Percentiles rank a stretch among this genome's conserved stretches.
phyloP scores from a whole-genome alignment of 2,329 filamentous ascomycete species.

The Botrytis porri region DNA sequence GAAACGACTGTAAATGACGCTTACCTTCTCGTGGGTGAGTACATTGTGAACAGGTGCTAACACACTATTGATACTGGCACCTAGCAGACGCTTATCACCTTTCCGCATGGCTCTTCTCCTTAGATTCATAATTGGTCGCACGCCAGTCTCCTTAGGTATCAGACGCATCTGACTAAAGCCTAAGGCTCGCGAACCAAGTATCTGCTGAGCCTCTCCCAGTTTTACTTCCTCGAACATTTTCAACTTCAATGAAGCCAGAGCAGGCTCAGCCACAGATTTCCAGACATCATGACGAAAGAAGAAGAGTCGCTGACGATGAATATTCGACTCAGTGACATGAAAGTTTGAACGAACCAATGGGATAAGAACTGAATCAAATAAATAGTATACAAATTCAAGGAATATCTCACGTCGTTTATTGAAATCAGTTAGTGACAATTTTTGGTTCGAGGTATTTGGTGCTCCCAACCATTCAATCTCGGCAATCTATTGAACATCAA shows the following conservation, averaged over 20 bases:
- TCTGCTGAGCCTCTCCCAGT: slow-evolving; percentile 50
- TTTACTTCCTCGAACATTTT: slow-evolving; percentile 78
- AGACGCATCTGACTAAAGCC: slow-evolving; percentile 78
- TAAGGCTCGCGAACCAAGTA: slow-evolving; percentile 61
- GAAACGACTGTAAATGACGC: slow-evolving; percentile 12
- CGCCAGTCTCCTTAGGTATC: slow-evolving; percentile 72
- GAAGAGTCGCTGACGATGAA: slow-evolving; percentile 76
- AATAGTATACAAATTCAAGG: slow-evolving; percentile 82
- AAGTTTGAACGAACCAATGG: slow-evolving; percentile 85
- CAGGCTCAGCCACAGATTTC: slow-evolving; percentile 71
- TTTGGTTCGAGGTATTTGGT: slow-evolving; percentile 47
- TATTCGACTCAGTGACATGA: slow-evolving; percentile 87
- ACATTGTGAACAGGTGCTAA: slow-evolving; percentile 73
- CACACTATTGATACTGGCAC: slow-evolving; percentile 65
- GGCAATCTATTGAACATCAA: slow-evolving; percentile 51
- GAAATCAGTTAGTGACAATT: slow-evolving; percentile 67
- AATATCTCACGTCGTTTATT: slow-evolving; percentile 76
- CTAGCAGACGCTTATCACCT: slow-evolving; percentile 54
- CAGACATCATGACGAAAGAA: slow-evolving; percentile 96
- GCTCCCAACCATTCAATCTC: slow-evolving; percentile 71
- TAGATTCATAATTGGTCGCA: slow-evolving; percentile 87
- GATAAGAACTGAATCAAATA: slow-evolving; percentile 89
- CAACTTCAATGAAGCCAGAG: slow-evolving; percentile 62
- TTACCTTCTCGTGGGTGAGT: slow-evolving; percentile 74
- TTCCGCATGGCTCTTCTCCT: slow-evolving; percentile 58